Conservation (phyloP, 176 grass and related monocot genomes). For the Microstegium vimineum region DNA sequence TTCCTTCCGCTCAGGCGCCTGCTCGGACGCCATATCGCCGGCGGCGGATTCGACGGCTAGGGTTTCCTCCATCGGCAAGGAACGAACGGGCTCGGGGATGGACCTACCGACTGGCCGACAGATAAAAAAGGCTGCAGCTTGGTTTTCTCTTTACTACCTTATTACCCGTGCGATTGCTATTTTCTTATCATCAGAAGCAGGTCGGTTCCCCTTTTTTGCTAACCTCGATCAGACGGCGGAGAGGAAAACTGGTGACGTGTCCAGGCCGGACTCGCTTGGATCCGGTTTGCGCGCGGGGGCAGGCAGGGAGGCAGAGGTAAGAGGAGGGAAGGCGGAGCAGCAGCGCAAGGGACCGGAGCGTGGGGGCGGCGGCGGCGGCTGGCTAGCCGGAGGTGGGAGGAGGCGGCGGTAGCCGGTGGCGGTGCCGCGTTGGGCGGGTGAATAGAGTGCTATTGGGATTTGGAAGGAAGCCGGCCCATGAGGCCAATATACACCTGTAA, state of each 20-base stretch:
- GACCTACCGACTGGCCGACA: neutral
- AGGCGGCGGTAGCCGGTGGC: neutral
- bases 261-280: neutral
- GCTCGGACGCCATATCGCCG: neutral
- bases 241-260: neutral
- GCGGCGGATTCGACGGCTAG: conserved; percentile 35
- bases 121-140: neutral
- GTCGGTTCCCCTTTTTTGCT: neutral
- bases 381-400: neutral
- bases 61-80: conserved; percentile 49
- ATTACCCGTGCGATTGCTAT: neutral
- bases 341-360: neutral
- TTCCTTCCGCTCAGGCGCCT: neutral
- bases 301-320: neutral
- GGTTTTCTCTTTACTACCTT: neutral
- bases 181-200: neutral
- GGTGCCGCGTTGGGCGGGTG: neutral
- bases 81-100: neutral
- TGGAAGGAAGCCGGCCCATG: neutral
- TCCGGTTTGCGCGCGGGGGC: neutral
- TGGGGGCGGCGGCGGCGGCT: neutral
- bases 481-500: neutral
- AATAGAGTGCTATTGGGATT: neutral
- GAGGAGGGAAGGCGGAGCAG: neutral
- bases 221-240: conserved; percentile 2